Evolutionary conservation across 169 alveolate species (phyloP), one percentile per base, ranked within the genome.

Genomic region (Perkinsus chesapeaki): DNA sequence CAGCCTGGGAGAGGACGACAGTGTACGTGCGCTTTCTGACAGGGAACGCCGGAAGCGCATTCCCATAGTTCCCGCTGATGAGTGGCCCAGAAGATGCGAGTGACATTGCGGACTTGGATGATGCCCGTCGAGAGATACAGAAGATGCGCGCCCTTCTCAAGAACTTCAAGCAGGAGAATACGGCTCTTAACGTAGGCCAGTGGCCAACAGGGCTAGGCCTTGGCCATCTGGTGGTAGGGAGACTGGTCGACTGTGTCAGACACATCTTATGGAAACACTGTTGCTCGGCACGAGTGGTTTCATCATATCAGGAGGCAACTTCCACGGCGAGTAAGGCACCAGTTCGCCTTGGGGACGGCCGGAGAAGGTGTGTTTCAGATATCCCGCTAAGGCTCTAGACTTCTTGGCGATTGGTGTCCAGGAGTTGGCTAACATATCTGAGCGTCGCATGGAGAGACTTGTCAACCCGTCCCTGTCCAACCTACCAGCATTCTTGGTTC

Each of bases 251-350:
- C n/a, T n/a, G n/a, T n/a, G 31, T 60, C 27, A 60, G 82, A 60
- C 82, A 1, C 82, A 60, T 23, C 82, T 60, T 34, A 60, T 60
- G 82, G 82, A 60, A 34, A 60, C 82, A 7, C 23, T 60, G 31
- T 16, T 60, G 82, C 82, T 60, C 48, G 60, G 93, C 37, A 96
- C 95, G 31, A 90, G 39, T 0, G 39, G 92, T 31, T 39, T 91
- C 48, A 93, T 94, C 34, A 43, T 92, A 20, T 92, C 95, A 90
- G 97, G 96, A 7, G 97, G 96, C 27, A 96, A 96, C 94, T 96
- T 96, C 94, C 97, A 95, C 90, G 97, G 96, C 48, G 97, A 96
- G 82, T 60, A 60, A 16, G 60, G 5, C 23, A 5, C 72, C 82
- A 60, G 82, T 60, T 27, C 31, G 12, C 37, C 31, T 60, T 27